Evolutionary conservation across 768 basidiomycete species (phyloP).

Genomic region (Lenzites betulinus): DNA sequence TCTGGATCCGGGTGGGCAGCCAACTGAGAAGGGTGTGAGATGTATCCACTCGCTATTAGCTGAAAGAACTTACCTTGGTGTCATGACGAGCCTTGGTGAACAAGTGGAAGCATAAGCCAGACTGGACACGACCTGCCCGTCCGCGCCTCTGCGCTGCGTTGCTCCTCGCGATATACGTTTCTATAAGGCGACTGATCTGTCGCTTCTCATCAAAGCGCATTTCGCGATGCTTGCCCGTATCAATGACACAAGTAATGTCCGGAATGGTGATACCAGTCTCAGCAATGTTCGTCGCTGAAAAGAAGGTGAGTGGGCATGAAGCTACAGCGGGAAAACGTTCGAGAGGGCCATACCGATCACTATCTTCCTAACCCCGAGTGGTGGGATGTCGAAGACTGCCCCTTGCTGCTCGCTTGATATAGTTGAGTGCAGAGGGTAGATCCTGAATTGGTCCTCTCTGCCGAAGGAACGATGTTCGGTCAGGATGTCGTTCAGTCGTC

Average conservation of each 20-base stretch:
- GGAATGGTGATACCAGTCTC: slow-evolving; percentile 99
- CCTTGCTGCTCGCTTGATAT: slow-evolving; percentile 90
- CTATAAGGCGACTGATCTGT: slow-evolving; percentile 88
- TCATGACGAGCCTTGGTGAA: slow-evolving; percentile 91
- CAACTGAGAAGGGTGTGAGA: slow-evolving; percentile 51
- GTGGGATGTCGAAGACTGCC: slow-evolving; percentile 88
- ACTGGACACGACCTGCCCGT: slow-evolving; percentile 87
- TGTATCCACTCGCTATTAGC: not conserved
- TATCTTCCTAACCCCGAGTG: slow-evolving; percentile 81
- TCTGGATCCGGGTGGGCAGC: slow-evolving; percentile 91
- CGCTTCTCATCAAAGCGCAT: slow-evolving; percentile 98
- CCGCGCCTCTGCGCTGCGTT: slow-evolving; percentile 90
- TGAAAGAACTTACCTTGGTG: slow-evolving; percentile 51
- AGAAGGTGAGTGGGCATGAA: not conserved
- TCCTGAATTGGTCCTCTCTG: slow-evolving; percentile 57
- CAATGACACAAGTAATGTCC: slow-evolving; percentile 95
- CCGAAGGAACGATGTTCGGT: slow-evolving; percentile 76
- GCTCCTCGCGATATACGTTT: slow-evolving; percentile 89
- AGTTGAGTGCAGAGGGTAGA: slow-evolving; percentile 90
- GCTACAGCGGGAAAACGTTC: slow-evolving; percentile 12
- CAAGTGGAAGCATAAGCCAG: slow-evolving; percentile 91
- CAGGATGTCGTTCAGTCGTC: slow-evolving; percentile 81
- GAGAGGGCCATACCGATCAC: slow-evolving; percentile 69
- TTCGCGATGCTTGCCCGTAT: slow-evolving; percentile 91
- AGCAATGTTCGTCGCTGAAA: slow-evolving; percentile 83